phyloP scores from a whole-genome alignment of 1,284 basidiomycete genomes.

The Bondarzewia mesenterica region DNA sequence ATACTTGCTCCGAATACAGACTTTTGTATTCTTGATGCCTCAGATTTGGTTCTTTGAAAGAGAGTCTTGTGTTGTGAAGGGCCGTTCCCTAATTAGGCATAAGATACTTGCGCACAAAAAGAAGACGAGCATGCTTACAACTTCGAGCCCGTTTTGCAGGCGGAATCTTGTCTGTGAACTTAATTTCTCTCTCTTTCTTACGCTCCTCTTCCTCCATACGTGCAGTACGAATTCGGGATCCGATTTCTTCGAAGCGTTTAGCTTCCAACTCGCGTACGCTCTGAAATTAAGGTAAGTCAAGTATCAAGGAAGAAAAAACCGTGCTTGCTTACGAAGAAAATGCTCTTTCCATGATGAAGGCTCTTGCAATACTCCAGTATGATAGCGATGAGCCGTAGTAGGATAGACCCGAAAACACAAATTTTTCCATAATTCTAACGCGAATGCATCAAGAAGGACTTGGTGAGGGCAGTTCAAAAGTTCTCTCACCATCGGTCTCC shows the following conservation, averaged over 20 bases:
- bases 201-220: slow-evolving; percentile 60
- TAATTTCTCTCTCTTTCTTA: slow-evolving; percentile 66
- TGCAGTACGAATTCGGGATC: slow-evolving; percentile 50
- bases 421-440: slow-evolving; percentile 60
- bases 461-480: slow-evolving; percentile 8
- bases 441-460: slow-evolving; percentile 10
- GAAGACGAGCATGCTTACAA: slow-evolving; percentile 34
- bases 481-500: slow-evolving; percentile 48
- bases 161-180: slow-evolving; percentile 57
- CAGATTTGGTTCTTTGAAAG: slow-evolving; percentile 65
- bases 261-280: slow-evolving; percentile 46
- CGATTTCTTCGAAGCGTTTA: slow-evolving; percentile 50
- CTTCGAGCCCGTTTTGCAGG: slow-evolving; percentile 48
- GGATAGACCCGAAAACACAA: slow-evolving; percentile 55
- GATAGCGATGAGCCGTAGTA: slow-evolving; percentile 37
- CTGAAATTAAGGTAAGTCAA: slow-evolving; percentile 24
- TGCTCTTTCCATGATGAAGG: slow-evolving; percentile 60
- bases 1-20: slow-evolving; percentile 45
- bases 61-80: slow-evolving; percentile 51
- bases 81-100: slow-evolving; percentile 35
- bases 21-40: slow-evolving; percentile 60
- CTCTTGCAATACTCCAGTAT: slow-evolving; percentile 29
- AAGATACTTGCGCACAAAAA: slow-evolving; percentile 5
- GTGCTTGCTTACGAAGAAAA: slow-evolving; percentile 48
- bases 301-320: slow-evolving; percentile 1